Evolutionary conservation across 306 rosid species (phyloP).

Genomic region (Sindora glabra): DNA sequence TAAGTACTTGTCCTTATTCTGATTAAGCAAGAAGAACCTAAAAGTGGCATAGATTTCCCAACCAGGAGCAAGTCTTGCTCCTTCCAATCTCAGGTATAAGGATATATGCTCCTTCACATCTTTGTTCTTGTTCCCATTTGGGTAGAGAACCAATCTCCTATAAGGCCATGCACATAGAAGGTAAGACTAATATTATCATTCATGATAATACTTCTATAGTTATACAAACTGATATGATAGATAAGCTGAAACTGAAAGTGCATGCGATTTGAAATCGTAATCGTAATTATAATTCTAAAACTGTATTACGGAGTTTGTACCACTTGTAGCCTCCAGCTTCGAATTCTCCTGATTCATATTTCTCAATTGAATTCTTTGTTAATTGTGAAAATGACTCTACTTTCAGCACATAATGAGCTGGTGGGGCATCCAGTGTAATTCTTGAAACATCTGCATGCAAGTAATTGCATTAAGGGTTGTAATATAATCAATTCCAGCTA

Average conservation of each 20-base stretch:
- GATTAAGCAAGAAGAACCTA: slow-evolving; percentile 48
- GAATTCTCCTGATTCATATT: slow-evolving; percentile 46
- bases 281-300: background rate
- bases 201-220: too few relatives aligned
- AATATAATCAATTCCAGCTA: too few relatives aligned
- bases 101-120: slow-evolving; percentile 50
- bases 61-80: slow-evolving; percentile 17
- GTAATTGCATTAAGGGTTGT: too few relatives aligned
- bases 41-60: slow-evolving; percentile 47
- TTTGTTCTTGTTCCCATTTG: slow-evolving; percentile 53
- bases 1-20: slow-evolving; percentile 43
- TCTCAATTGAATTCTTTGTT: slow-evolving; percentile 26
- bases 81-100: slow-evolving; percentile 47
- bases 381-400: slow-evolving; percentile 42
- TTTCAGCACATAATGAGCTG: slow-evolving; percentile 42
- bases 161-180: background rate
- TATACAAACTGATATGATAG: background rate
- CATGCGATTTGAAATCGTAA: too few relatives aligned
- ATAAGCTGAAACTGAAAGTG: too few relatives aligned
- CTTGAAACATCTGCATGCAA: slow-evolving; percentile 33
- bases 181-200: background rate
- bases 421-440: slow-evolving; percentile 34
- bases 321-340: slow-evolving; percentile 74
- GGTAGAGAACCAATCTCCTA: slow-evolving; percentile 54
- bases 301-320: slow-evolving; percentile 14